Conservation (phyloP, 2,329 filamentous ascomycete species). For the Cordyceps pruinosa region DNA sequence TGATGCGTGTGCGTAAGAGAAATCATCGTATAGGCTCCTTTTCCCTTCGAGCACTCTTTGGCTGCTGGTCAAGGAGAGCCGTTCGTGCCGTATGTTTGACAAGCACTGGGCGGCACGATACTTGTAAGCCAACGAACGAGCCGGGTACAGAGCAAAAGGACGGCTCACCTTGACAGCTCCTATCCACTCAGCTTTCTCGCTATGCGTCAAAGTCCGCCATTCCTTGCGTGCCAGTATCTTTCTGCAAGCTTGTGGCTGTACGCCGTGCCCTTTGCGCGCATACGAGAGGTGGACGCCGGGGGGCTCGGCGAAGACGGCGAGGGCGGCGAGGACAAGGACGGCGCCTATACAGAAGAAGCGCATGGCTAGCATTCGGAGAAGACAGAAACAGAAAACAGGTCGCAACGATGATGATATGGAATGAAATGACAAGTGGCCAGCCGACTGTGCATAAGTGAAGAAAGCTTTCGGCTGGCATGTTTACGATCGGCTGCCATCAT, state of each 20-base stretch:
- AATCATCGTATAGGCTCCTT: conserved; percentile 4
- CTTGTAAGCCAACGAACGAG: neutral
- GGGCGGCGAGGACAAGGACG: no score
- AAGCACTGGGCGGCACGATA: neutral
- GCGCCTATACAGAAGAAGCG: neutral
- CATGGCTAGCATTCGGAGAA: neutral
- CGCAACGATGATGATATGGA: neutral
- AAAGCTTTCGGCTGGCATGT: neutral
- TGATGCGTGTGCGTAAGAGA: neutral
- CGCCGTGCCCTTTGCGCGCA: neutral
- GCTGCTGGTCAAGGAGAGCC: neutral
- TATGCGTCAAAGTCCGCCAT: neutral
- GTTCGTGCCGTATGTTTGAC: neutral
- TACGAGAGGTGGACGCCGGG: no score
- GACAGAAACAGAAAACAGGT: neutral
- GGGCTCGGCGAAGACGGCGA: no score
- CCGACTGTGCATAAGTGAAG: neutral
- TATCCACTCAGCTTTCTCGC: neutral
- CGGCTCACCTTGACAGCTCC: conserved; percentile 1
- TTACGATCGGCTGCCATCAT: neutral
- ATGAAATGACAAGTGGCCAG: neutral
- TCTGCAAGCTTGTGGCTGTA: neutral
- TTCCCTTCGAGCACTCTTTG: neutral
- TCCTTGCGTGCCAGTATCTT: neutral
- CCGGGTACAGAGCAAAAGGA: neutral